A percentile compares a stretch with the other conserved stretches of the same genome.
Conservation (phyloP, 75 land plant species). For the Pinus tabuliformis region DNA sequence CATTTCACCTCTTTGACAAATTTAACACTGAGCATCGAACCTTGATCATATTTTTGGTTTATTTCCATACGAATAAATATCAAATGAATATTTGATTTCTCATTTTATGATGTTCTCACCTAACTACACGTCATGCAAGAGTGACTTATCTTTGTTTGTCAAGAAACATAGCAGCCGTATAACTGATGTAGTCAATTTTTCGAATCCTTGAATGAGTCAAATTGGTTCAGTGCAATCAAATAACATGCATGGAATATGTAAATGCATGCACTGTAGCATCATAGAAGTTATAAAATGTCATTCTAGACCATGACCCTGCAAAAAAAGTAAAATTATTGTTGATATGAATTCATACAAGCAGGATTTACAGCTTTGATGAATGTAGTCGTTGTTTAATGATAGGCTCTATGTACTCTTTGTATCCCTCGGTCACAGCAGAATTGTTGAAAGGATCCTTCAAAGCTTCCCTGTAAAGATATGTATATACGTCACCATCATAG, state of each 20-base stretch:
- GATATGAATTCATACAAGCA: neutral
- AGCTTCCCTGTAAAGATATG: conserved; percentile 44
- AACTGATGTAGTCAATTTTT: neutral
- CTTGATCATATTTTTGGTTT: neutral
- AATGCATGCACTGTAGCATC: neutral
- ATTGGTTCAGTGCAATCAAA: neutral
- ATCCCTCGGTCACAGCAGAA: conserved; percentile 34
- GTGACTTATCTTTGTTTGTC: neutral
- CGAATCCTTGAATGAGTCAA: neutral
- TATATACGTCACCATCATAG: conserved; percentile 51
- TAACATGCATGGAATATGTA: neutral
- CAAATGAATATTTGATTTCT: neutral
- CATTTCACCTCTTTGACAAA: no score
- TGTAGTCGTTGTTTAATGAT: conserved; percentile 20
- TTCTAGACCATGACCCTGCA: no score
- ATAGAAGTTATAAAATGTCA: no score
- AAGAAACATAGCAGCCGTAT: neutral
- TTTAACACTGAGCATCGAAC: no score
- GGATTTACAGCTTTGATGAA: conserved; percentile 3
- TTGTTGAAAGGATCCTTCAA: conserved; percentile 42
- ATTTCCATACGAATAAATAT: neutral
- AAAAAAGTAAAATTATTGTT: neutral
- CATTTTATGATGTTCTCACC: neutral
- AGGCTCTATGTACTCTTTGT: conserved; percentile 39
- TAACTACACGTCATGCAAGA: no score